Percentiles rank a stretch among this genome's conserved stretches.
Evolutionary conservation across 345 rosid genomes (phyloP).

Genomic region (Microthlaspi erraticum): DNA sequence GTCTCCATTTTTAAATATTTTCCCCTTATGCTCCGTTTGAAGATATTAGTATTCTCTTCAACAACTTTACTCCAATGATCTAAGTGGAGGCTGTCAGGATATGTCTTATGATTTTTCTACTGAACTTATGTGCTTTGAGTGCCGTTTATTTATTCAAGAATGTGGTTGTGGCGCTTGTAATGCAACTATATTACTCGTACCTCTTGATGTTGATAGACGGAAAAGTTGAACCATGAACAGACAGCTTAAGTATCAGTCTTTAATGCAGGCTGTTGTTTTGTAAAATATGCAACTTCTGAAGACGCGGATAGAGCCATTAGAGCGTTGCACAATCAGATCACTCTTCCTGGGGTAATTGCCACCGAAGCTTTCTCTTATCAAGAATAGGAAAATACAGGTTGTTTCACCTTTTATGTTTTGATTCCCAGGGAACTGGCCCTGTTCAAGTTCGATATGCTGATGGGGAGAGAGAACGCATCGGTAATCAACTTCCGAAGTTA

Average conservation of each 20-base stretch:
- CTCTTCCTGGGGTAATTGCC: slow-evolving; percentile 87
- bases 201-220: slow-evolving; percentile 31
- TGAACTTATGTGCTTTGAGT: slow-evolving; percentile 18
- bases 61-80: slow-evolving; percentile 28
- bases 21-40: slow-evolving; percentile 10
- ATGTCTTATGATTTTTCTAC: slow-evolving; percentile 15
- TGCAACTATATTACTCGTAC: slow-evolving; percentile 26
- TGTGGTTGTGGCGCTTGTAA: slow-evolving; percentile 26
- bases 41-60: slow-evolving; percentile 28
- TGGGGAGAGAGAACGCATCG: slow-evolving; percentile 97
- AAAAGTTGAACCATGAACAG: slow-evolving; percentile 41
- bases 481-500: slow-evolving; percentile 50
- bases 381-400: slow-evolving; percentile 14
- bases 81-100: slow-evolving; percentile 34
- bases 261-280: slow-evolving; percentile 97
- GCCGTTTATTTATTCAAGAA: slow-evolving; percentile 21
- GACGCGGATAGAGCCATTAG: slow-evolving; percentile 97
- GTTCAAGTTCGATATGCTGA: slow-evolving; percentile 99
- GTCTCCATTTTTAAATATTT: neutral
- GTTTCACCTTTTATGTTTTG: slow-evolving; percentile 35
- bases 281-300: slow-evolving; percentile 87
- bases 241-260: slow-evolving; percentile 52
- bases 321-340: slow-evolving; percentile 91
- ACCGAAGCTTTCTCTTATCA: slow-evolving; percentile 20
- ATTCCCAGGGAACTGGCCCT: slow-evolving; percentile 86